These are phyloP conservation scores for Bjerkandera adusta DNA, from an alignment of 1,284 basidiomycete species.

Conservation along the genomic window DNA sequence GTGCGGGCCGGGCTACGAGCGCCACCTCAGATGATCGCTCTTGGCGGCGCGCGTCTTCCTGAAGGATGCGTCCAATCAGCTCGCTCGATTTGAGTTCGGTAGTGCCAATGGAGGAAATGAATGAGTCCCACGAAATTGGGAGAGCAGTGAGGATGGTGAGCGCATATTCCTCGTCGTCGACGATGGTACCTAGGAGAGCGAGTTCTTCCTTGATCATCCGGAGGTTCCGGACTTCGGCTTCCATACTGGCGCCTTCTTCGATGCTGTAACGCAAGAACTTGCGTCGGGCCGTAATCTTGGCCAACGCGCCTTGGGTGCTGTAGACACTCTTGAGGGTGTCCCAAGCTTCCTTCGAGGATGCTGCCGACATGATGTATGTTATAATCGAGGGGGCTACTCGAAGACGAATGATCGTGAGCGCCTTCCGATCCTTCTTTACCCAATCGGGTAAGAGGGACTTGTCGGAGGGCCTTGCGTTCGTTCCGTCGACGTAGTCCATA, in stretches of 20 bases:
- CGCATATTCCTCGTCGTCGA: constrained; percentile 7
- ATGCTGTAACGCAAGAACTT: constrained; percentile 13
- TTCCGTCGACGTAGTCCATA: constrained; percentile 20
- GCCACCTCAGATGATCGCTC: too few relatives aligned
- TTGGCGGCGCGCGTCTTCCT: constrained; percentile 5
- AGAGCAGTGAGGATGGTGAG: constrained; percentile 10
- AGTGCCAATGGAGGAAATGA: neutral
- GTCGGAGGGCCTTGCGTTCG: neutral
- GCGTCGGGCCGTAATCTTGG: constrained; percentile 6
- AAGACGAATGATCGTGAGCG: constrained; percentile 14
- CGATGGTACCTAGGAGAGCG: neutral
- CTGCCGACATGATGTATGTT: constrained; percentile 5
- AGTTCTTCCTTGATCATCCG: constrained; percentile 5
- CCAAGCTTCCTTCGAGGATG: constrained; percentile 17
- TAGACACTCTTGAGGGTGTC: constrained; percentile 14
- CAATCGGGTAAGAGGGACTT: constrained; percentile 2
- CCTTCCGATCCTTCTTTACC: constrained; percentile 15
- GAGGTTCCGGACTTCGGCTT: constrained; percentile 14
- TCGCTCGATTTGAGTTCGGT: constrained; percentile 1
- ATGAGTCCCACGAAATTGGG: constrained; percentile 7
- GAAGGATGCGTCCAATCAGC: constrained; percentile 5
- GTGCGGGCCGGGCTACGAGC: neutral
- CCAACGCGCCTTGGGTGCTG: constrained; percentile 11
- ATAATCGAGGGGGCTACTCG: constrained; percentile 10
- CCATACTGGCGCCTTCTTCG: constrained; percentile 15